Percentiles rank a stretch among this genome's conserved stretches.
Evolutionary conservation across 1,139 yeast species (phyloP).

Genomic region (Debaryomyces fabryi): DNA sequence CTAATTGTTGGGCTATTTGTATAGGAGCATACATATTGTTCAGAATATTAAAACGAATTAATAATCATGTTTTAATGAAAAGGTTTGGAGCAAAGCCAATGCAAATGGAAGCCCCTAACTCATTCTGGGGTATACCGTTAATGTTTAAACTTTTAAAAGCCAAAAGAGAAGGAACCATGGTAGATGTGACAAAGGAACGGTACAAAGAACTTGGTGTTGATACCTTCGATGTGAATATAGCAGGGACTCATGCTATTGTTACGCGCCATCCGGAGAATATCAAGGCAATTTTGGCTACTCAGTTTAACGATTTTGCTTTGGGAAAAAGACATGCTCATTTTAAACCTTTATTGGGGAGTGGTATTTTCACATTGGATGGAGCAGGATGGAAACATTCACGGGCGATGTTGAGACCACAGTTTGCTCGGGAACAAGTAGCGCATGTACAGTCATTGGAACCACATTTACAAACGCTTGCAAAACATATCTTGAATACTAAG

Average conservation of each 20-base stretch:
- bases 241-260: slow-evolving; percentile 23
- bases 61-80: slow-evolving; percentile 8
- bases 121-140: slow-evolving; percentile 27
- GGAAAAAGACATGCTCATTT: slow-evolving; percentile 51
- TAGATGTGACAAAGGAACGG: slow-evolving; percentile 22
- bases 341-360: slow-evolving; percentile 53
- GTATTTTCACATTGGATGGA: slow-evolving; percentile 59
- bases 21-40: background rate
- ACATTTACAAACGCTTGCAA: slow-evolving; percentile 44
- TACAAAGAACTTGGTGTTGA: slow-evolving; percentile 13
- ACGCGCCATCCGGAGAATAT: slow-evolving; percentile 45
- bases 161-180: slow-evolving; percentile 27
- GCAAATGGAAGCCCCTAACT: slow-evolving; percentile 16
- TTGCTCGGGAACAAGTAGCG: slow-evolving; percentile 56
- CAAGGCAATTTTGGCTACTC: slow-evolving; percentile 44
- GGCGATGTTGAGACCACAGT: slow-evolving; percentile 61
- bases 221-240: slow-evolving; percentile 19
- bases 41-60: background rate
- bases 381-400: slow-evolving; percentile 62
- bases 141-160: slow-evolving; percentile 17
- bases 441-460: slow-evolving; percentile 51
- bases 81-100: slow-evolving; percentile 25
- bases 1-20: background rate
- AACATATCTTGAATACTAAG: slow-evolving; percentile 29
- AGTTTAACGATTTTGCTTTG: slow-evolving; percentile 53